phyloP scores from a whole-genome alignment of 805 yeast species.

The Wickerhamomyces strasburgensis region DNA sequence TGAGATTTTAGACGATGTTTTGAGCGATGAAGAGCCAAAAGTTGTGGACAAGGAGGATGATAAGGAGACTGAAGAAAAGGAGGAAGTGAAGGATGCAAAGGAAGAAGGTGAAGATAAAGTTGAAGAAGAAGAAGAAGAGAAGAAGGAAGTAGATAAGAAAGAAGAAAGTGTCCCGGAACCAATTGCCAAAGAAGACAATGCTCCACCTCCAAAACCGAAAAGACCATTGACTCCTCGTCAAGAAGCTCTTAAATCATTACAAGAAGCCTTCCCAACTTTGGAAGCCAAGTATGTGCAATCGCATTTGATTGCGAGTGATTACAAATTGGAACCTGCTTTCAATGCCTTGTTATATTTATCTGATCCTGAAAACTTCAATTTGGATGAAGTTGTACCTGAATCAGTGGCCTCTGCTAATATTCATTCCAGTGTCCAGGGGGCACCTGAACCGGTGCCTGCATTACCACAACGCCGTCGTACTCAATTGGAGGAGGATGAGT shows the following conservation, averaged over 20 bases:
- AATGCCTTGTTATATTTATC: slow-evolving; percentile 76
- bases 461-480: slow-evolving; percentile 31
- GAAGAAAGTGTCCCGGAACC: slow-evolving; percentile 2
- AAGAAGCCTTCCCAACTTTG: slow-evolving; percentile 80
- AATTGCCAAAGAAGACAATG: slow-evolving; percentile 4
- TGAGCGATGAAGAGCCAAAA: slow-evolving; percentile 14
- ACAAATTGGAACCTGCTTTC: slow-evolving; percentile 79
- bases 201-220: slow-evolving; percentile 45
- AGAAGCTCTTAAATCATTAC: slow-evolving; percentile 52
- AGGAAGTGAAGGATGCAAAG: slow-evolving; percentile 1
- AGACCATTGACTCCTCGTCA: slow-evolving; percentile 62
- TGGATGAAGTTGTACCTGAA: slow-evolving; percentile 36
- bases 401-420: slow-evolving; percentile 21
- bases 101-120: slow-evolving; percentile 10
- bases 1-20: slow-evolving; percentile 14
- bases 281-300: slow-evolving; percentile 72
- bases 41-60: slow-evolving; percentile 4
- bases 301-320: slow-evolving; percentile 79
- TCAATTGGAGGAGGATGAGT: slow-evolving; percentile 62
- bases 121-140: slow-evolving; percentile 8
- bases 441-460: slow-evolving; percentile 24
- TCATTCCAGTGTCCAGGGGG: slow-evolving; percentile 30
- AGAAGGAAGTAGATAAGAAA: slow-evolving; percentile 7
- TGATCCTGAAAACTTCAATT: slow-evolving; percentile 54
- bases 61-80: background rate